Evolutionary conservation across 2,329 filamentous ascomycete species (phyloP).

Genomic region (Aureobasidium zeae): DNA sequence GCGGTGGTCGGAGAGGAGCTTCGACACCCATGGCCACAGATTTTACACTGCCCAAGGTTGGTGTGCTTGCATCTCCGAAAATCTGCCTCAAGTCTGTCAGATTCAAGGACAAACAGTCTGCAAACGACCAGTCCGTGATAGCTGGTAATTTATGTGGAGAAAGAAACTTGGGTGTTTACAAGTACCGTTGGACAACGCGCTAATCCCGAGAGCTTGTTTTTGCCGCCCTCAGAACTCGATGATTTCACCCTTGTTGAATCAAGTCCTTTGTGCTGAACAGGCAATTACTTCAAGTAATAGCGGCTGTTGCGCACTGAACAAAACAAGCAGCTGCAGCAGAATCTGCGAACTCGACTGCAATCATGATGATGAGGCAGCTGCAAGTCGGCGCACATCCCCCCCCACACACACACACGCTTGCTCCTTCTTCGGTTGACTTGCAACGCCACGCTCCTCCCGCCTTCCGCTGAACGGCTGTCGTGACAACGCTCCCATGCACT

Average conservation of each 20-base stretch:
- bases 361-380: no score
- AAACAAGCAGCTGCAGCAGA: slow-evolving; percentile 1
- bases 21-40: slow-evolving; percentile 11
- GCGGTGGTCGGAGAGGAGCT: slow-evolving; percentile 40
- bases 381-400: not conserved
- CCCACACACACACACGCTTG: not conserved
- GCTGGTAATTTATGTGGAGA: slow-evolving; percentile 15
- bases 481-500: slow-evolving; percentile 7
- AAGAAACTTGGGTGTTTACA: slow-evolving; percentile 4
- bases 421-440: not conserved
- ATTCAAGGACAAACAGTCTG: slow-evolving; percentile 5
- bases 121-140: no score
- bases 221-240: not conserved
- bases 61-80: no score
- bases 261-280: no score
- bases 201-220: slow-evolving; percentile 9
- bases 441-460: slow-evolving; percentile 1
- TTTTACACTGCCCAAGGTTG: not conserved
- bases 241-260: not conserved
- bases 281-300: no score
- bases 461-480: not conserved
- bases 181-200: slow-evolving; percentile 3
- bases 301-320: no score
- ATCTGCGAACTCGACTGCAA: not conserved
- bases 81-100: no score